These are phyloP conservation scores for Colletotrichum sp. DNA, from an alignment of 2,329 filamentous ascomycete genomes.

Conservation along the genomic window DNA sequence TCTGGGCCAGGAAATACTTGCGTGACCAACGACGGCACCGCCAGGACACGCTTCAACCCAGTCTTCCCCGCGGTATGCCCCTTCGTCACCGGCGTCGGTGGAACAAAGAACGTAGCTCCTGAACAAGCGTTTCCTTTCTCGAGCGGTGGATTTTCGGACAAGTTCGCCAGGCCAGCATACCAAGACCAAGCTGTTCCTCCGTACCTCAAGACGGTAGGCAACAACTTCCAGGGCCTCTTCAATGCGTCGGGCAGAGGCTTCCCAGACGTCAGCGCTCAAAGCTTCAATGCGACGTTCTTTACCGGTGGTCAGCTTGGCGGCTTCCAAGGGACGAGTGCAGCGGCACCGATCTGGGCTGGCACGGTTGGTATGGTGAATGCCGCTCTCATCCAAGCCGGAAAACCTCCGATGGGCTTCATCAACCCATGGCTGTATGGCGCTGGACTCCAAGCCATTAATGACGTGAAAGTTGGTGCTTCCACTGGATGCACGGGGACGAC, in stretches of 20 bases:
- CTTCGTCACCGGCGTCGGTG: slow-evolving; percentile 68
- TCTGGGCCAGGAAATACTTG: slow-evolving; percentile 32
- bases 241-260: slow-evolving; percentile 58
- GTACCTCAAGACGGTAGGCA: slow-evolving; percentile 48
- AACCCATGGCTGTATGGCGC: slow-evolving; percentile 64
- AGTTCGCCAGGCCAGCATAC: slow-evolving; percentile 47
- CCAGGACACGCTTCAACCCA: slow-evolving; percentile 39
- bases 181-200: slow-evolving; percentile 49
- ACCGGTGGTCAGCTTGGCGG: slow-evolving; percentile 27
- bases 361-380: slow-evolving; percentile 70
- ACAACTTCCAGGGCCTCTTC: slow-evolving; percentile 51
- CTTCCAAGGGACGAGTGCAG: slow-evolving; percentile 44
- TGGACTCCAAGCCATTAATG: slow-evolving; percentile 34
- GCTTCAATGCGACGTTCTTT: slow-evolving; percentile 24
- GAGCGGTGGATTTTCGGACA: slow-evolving; percentile 54
- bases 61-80: slow-evolving; percentile 51
- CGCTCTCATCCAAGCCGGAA: slow-evolving; percentile 57
- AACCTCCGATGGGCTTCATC: slow-evolving; percentile 61
- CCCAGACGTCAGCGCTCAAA: slow-evolving; percentile 62
- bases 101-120: slow-evolving; percentile 53
- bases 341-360: slow-evolving; percentile 66
- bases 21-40: slow-evolving; percentile 39
- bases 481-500: slow-evolving; percentile 35
- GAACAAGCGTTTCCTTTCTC: slow-evolving; percentile 60
- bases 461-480: slow-evolving; percentile 38